Percentiles rank a stretch among this genome's conserved stretches.
Evolutionary conservation across 169 alveolate genomes (phyloP).

Genomic region (Plasmodium gallinaceum): DNA sequence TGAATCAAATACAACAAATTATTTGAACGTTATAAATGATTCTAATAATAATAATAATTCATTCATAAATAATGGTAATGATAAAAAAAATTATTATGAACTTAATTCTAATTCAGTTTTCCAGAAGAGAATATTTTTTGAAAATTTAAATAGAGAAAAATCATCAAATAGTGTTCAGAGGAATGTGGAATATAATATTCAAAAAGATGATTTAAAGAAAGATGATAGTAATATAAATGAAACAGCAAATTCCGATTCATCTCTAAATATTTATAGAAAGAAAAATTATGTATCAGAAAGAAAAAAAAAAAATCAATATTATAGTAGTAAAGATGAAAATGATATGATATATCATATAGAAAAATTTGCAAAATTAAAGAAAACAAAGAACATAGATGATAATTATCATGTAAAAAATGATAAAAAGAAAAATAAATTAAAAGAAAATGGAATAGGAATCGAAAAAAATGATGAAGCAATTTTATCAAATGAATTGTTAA

Average conservation of each 20-base stretch:
- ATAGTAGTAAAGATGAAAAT: neutral
- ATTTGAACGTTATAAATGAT: neutral
- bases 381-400: conserved; percentile 7
- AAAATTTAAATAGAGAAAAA: conserved; percentile 58
- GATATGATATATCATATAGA: neutral
- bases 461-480: neutral
- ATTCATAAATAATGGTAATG: neutral
- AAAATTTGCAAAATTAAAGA: conserved; percentile 17
- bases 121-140: conserved; percentile 54
- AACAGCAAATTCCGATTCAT: conserved; percentile 7
- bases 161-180: conserved; percentile 5
- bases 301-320: neutral
- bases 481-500: conserved; percentile 4
- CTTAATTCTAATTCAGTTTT: conserved; percentile 24
- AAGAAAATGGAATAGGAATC: neutral
- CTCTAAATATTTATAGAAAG: conserved; percentile 10
- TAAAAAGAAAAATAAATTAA: conserved; percentile 8
- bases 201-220: conserved; percentile 8
- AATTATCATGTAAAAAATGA: conserved; percentile 52
- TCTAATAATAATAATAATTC: neutral
- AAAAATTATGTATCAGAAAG: neutral
- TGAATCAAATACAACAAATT: conserved; percentile 2
- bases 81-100: neutral
- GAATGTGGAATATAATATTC: conserved; percentile 7
- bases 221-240: conserved; percentile 3